phyloP scores from a whole-genome alignment of 108 stramenopile species.

The Aurantiochytrium sp. region DNA sequence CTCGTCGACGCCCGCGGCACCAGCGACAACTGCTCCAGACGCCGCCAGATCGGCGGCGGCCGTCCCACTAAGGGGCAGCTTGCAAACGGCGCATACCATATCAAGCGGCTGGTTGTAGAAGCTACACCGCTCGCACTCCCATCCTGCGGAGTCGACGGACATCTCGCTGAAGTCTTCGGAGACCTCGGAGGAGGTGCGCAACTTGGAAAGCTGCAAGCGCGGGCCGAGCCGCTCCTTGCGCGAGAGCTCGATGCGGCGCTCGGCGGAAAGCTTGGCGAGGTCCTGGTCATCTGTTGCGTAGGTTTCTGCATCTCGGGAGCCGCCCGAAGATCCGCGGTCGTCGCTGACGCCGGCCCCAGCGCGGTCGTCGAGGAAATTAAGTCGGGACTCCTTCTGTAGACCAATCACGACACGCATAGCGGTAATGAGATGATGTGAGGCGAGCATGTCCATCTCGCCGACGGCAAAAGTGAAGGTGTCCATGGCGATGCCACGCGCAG shows the following conservation, averaged over 20 bases:
- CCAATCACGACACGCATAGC: neutral
- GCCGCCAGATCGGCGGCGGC: neutral
- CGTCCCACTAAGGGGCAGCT: neutral
- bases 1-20: no score
- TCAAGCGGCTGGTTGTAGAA: neutral
- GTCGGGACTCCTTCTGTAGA: neutral
- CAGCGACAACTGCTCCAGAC: no score
- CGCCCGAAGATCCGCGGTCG: no score
- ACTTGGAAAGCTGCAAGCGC: neutral
- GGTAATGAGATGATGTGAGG: neutral
- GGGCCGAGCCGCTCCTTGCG: neutral
- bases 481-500: no score
- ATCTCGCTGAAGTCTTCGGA: neutral
- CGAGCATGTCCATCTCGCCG: neutral
- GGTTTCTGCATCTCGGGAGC: no score
- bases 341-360: no score
- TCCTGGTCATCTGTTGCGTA: neutral
- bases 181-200: neutral
- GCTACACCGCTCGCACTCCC: neutral
- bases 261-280: neutral
- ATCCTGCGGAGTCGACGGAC: neutral
- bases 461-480: no score
- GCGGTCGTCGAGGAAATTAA: no score
- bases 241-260: neutral
- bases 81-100: neutral